These are phyloP conservation scores for Capsicum chinense DNA, from an alignment of 257 asterid genomes.

Conservation along the genomic window DNA sequence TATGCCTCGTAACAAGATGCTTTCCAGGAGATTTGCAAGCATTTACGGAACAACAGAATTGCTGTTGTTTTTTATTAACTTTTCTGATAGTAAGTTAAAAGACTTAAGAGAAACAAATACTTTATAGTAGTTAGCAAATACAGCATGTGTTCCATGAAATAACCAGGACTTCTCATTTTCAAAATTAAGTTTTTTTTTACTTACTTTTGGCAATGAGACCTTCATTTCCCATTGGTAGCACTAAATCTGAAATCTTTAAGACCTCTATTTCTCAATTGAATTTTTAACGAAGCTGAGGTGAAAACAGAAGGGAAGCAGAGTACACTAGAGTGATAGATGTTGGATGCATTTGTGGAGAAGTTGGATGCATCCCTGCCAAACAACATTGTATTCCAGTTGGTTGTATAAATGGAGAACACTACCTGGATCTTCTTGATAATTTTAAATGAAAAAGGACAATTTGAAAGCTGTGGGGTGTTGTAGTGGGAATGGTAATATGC, in stretches of 20 bases:
- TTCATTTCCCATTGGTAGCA: no score
- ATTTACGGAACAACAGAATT: not conserved
- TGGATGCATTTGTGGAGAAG: no score
- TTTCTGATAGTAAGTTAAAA: conserved; percentile 3
- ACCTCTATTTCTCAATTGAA: no score
- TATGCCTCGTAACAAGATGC: not conserved
- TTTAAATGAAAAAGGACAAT: not conserved
- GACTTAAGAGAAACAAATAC: not conserved
- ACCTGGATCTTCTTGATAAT: conserved; percentile 6
- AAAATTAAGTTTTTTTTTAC: no score
- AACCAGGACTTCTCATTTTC: not conserved
- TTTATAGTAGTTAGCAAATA: not conserved
- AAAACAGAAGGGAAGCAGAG: no score
- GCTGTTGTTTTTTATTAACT: not conserved
- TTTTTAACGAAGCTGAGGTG: no score
- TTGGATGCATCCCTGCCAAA: not conserved
- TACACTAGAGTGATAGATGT: no score
- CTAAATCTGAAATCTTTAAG: no score
- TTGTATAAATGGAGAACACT: not conserved
- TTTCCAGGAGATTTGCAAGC: not conserved
- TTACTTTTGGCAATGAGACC: no score
- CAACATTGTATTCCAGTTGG: not conserved
- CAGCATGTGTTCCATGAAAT: not conserved
- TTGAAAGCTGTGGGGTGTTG: not conserved
- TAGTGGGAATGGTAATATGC: not conserved